Percentiles rank a stretch among this genome's conserved stretches.
Evolutionary conservation across 441 rosid species (phyloP).

Genomic region (Bruguiera hainesii): DNA sequence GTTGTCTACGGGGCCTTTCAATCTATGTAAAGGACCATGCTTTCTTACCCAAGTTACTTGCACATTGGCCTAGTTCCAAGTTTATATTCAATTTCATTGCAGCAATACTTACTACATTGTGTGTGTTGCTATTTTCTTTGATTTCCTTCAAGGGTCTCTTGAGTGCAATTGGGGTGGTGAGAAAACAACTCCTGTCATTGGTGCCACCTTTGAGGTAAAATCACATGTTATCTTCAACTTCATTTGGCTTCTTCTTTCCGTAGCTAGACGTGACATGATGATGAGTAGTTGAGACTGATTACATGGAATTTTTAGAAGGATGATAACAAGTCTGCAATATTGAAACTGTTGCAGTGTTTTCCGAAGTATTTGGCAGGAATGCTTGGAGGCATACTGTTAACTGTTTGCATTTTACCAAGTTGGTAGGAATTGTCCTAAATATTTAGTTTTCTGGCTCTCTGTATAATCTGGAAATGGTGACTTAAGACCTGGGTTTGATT

Average conservation of each 20-base stretch:
- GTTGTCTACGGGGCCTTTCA: conserved; percentile 58
- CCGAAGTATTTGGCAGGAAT: conserved; percentile 91
- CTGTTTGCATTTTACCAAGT: conserved; percentile 70
- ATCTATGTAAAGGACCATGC: conserved; percentile 92
- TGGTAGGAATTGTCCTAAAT: neutral
- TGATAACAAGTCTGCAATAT: neutral
- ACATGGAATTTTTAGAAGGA: neutral
- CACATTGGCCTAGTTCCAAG: conserved; percentile 7
- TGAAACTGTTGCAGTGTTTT: conserved; percentile 67
- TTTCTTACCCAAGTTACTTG: conserved; percentile 78
- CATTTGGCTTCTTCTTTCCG: neutral
- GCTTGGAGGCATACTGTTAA: conserved; percentile 91
- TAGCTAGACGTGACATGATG: no score
- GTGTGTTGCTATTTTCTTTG: neutral
- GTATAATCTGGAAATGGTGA: neutral
- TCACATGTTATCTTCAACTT: neutral
- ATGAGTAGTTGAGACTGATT: no score
- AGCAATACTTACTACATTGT: conserved; percentile 18
- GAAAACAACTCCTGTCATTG: conserved; percentile 90
- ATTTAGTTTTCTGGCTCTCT: neutral
- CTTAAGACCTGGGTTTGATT: neutral
- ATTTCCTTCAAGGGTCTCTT: conserved; percentile 29
- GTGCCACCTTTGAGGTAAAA: conserved; percentile 91
- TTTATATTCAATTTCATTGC: neutral
- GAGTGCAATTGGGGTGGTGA: conserved; percentile 96